phyloP scores from a whole-genome alignment of 192 early-diverging fungal species.

The Rhizoclosmatium sp. region DNA sequence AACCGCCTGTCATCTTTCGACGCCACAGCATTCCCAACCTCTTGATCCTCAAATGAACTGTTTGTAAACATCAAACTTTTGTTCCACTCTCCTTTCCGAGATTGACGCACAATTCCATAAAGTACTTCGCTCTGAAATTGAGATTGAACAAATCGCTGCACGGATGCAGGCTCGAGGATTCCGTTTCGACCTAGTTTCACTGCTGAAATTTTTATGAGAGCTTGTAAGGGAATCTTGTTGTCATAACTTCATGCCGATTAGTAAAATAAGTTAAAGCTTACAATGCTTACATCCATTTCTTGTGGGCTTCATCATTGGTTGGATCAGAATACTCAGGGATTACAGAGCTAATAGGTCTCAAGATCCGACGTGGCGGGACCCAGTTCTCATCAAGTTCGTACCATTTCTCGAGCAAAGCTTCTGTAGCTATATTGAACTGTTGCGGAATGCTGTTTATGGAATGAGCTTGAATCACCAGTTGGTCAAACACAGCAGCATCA shows the following conservation, averaged over 20 bases:
- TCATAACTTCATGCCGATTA: neutral
- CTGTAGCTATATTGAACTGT: neutral
- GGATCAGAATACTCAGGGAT: neutral
- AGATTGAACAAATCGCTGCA: slow-evolving; percentile 34
- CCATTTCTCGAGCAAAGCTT: slow-evolving; percentile 10
- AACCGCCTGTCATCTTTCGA: neutral
- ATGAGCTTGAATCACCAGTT: slow-evolving; percentile 1
- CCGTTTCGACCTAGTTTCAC: slow-evolving; percentile 29
- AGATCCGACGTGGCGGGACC: slow-evolving; percentile 1
- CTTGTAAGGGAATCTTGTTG: slow-evolving; percentile 3
- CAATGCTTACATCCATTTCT: slow-evolving; percentile 11
- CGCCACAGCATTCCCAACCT: neutral
- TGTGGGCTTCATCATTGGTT: neutral
- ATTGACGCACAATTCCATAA: slow-evolving; percentile 26
- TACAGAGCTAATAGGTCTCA: neutral
- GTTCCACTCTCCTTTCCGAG: slow-evolving; percentile 23
- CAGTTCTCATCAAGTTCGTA: slow-evolving; percentile 33
- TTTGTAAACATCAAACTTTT: slow-evolving; percentile 4
- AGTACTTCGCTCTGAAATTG: slow-evolving; percentile 33
- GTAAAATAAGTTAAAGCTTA: neutral
- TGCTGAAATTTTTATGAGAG: neutral
- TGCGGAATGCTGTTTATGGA: neutral
- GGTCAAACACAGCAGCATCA: slow-evolving; percentile 21
- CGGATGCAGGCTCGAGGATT: slow-evolving; percentile 24
- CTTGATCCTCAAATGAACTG: neutral